Evolutionary conservation across 345 rosid species (phyloP).

Genomic region (Rhodamnia argentea): DNA sequence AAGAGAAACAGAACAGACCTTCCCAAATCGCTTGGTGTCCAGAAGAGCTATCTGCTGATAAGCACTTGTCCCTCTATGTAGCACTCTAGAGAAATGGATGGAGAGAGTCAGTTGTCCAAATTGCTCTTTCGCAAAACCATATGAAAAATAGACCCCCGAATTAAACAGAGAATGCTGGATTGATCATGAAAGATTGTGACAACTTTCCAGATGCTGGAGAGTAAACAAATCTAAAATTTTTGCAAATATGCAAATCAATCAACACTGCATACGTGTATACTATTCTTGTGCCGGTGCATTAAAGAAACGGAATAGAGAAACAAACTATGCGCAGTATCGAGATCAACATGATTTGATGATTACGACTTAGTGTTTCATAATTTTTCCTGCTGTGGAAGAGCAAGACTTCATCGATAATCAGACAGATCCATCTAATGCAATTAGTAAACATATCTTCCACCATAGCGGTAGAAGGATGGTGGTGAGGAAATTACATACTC

Average conservation of each 20-base stretch:
- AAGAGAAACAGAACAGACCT: slow-evolving; percentile 17
- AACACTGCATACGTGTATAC: neutral
- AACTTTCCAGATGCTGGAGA: neutral
- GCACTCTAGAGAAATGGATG: slow-evolving; percentile 33
- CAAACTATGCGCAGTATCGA: neutral
- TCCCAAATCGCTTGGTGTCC: slow-evolving; percentile 88
- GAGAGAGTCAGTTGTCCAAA: neutral
- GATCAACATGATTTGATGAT: neutral
- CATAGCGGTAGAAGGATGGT: neutral
- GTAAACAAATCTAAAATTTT: neutral
- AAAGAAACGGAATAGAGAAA: neutral
- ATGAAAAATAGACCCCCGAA: neutral
- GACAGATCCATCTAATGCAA: neutral
- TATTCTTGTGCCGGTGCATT: neutral
- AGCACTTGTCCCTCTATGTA: slow-evolving; percentile 62
- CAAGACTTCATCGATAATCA: neutral
- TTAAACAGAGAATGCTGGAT: neutral
- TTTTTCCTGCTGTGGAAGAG: neutral
- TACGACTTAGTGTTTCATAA: neutral
- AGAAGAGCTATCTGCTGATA: slow-evolving; percentile 77
- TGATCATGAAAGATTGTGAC: neutral
- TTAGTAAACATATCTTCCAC: too few relatives aligned
- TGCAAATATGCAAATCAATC: neutral
- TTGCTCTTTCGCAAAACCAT: neutral
- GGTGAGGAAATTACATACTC: neutral